A percentile compares a stretch with the other conserved stretches of the same genome.
Conservation (phyloP, 805 yeast species). For the Spencermartinsiella europaea region DNA sequence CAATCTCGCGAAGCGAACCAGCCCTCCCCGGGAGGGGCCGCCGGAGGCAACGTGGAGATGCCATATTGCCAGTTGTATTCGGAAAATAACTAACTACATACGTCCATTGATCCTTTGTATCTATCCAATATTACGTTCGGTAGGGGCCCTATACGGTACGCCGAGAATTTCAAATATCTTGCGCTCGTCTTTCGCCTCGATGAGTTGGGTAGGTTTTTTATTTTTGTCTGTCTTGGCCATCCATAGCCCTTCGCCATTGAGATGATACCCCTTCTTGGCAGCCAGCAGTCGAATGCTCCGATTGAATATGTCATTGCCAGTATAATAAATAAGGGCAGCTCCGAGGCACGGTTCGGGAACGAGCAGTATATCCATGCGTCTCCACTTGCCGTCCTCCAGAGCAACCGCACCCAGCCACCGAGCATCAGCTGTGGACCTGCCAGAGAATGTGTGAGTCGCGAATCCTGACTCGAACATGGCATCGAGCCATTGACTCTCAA, state of each 20-base stretch:
- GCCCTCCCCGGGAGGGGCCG: too few relatives aligned
- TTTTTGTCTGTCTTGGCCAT: slow-evolving; percentile 8
- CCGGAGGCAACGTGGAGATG: too few relatives aligned
- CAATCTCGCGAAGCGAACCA: too few relatives aligned
- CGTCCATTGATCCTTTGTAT: too few relatives aligned
- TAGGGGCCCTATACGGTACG: slow-evolving; percentile 34
- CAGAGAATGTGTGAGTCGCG: slow-evolving; percentile 33
- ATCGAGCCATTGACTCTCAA: slow-evolving; percentile 24
- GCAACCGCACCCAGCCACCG: slow-evolving; percentile 34
- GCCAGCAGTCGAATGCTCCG: slow-evolving; percentile 44
- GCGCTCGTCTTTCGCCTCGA: slow-evolving; percentile 43
- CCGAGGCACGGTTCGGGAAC: slow-evolving; percentile 45
- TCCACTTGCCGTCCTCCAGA: slow-evolving; percentile 33
- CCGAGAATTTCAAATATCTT: slow-evolving; percentile 43
- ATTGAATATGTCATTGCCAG: slow-evolving; percentile 51
- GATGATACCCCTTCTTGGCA: slow-evolving; percentile 31
- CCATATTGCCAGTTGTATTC: too few relatives aligned
- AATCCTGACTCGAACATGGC: slow-evolving; percentile 29
- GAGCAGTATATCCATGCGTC: slow-evolving; percentile 50
- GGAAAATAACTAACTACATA: too few relatives aligned
- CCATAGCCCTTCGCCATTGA: slow-evolving; percentile 44
- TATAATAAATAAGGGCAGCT: slow-evolving; percentile 46
- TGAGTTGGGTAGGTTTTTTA: slow-evolving; percentile 21
- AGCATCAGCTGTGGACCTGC: slow-evolving; percentile 21
- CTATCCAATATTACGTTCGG: slow-evolving; percentile 27